These are phyloP conservation scores for Penicillium sp. DNA, from an alignment of 2,329 filamentous ascomycete species.

Conservation along the genomic window DNA sequence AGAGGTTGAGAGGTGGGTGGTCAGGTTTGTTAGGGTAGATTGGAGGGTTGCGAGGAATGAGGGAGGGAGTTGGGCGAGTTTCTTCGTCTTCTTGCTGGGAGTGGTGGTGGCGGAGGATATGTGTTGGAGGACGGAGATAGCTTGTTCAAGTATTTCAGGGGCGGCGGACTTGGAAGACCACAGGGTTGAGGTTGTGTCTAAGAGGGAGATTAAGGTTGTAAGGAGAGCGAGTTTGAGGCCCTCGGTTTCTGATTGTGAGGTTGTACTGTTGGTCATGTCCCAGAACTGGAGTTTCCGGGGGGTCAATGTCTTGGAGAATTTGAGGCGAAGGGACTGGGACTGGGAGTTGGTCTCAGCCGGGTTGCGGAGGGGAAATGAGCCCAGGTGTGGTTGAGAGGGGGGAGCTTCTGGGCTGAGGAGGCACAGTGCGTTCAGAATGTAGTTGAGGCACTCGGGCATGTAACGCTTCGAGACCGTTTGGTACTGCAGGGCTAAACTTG, in stretches of 20 bases:
- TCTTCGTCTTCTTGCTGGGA: constrained; percentile 24
- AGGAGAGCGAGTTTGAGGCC: constrained; percentile 65
- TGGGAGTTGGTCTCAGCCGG: constrained; percentile 40
- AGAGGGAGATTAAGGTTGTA: constrained; percentile 66
- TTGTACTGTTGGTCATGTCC: constrained; percentile 53
- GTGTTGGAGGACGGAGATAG: constrained; percentile 62
- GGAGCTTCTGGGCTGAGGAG: constrained; percentile 65
- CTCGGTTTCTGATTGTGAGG: constrained; percentile 31
- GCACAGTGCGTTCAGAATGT: constrained; percentile 74
- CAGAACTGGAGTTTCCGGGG: constrained; percentile 63
- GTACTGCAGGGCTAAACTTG: constrained; percentile 79
- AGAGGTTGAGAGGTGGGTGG: constrained; percentile 60
- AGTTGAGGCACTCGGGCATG: constrained; percentile 86
- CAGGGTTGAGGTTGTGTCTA: constrained; percentile 70
- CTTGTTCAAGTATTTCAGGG: constrained; percentile 75
- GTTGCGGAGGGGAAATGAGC: constrained; percentile 66
- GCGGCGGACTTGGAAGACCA: constrained; percentile 79
- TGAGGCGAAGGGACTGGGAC: constrained; percentile 55
- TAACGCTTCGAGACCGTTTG: constrained; percentile 84
- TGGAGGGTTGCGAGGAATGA: constrained; percentile 35
- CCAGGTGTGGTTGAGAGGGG: constrained; percentile 46
- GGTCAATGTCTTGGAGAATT: constrained; percentile 34
- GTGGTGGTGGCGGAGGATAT: constrained; percentile 61
- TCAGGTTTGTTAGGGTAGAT: constrained; percentile 40
- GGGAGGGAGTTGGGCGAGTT: constrained; percentile 48